Base-by-base conservation (phyloP, 2,329 filamentous ascomycete species). In the Penicillium decumbens region DNA sequence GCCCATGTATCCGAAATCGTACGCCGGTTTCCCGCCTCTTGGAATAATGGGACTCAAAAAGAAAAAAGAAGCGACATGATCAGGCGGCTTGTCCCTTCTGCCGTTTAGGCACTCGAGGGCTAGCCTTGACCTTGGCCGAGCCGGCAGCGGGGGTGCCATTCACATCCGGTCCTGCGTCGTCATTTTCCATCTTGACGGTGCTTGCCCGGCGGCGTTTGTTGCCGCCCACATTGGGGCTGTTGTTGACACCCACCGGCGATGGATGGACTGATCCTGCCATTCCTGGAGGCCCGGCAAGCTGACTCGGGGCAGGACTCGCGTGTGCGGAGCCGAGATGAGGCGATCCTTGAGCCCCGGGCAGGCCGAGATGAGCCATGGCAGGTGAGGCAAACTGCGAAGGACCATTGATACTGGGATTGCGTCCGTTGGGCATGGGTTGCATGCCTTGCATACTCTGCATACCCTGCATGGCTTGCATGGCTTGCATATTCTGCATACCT, bases 251-350 rank as follows among this genome's bases (percentile, higher is more conserved):
- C 7, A 77, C 73, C 3, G 73, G 45, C 64, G 78, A 65, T 75
- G 71, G 67, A 55, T 76, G 79, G n/a, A 77, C 76, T 41, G 80
- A 61, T 72, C 80, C 63, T 76, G 81, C 80, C 78, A 84, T 82
- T 23, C 72, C 69, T 57, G 75, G 61, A 53, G 77, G 63, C 51
- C 77, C 67, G 52, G 72, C 72, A 65, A 73, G 65, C 41, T 71
- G 69, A 52, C 68, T 76, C 58, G 70, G 75, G 29, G 68, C 73
- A 3, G 73, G 75, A 52, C 73, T 75, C 25, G 72, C 66, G 53
- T 76, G 74, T 51, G 69, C 71, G 65, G 79, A 64, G 62, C 78
- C 63, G 70, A 80, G 68, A 75, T 80, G 66, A 50, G 77, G 75
- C 51, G 80, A 76, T 39, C 78, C 74, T 60, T 75, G 72, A 20